Percentiles rank a stretch among this genome's conserved stretches.
These are phyloP conservation scores for Stentor coeruleus DNA, from an alignment of 73 alveolate species.

Conservation along the genomic window DNA sequence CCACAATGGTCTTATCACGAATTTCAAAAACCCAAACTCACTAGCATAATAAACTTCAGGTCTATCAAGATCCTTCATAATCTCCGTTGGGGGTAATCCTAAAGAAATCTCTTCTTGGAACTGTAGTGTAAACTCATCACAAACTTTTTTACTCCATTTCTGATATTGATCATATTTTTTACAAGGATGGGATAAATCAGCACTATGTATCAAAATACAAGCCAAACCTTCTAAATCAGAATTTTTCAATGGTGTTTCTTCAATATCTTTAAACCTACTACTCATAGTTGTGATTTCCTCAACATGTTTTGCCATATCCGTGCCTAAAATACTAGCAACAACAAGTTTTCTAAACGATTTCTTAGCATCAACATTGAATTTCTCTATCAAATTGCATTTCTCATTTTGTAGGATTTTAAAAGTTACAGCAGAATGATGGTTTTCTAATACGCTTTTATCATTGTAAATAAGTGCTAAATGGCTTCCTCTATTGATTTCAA, in stretches of 20 bases:
- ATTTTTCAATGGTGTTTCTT: not conserved
- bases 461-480: constrained; percentile 35
- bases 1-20: not conserved
- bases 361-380: not conserved
- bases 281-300: constrained; percentile 21
- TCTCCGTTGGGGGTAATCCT: not conserved
- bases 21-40: not conserved
- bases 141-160: not conserved
- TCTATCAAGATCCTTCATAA: not conserved
- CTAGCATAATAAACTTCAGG: constrained; percentile 2
- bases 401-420: constrained; percentile 28
- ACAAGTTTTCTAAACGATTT: constrained; percentile 28
- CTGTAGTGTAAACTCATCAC: constrained; percentile 10
- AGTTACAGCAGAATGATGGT: constrained; percentile 35
- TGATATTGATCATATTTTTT: not conserved
- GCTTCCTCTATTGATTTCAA: constrained; percentile 29
- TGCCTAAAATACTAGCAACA: constrained; percentile 42
- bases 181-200: constrained; percentile 12
- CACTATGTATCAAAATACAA: not conserved
- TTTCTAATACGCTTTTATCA: constrained; percentile 30
- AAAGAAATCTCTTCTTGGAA: not conserved
- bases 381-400: not conserved
- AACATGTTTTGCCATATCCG: constrained; percentile 39
- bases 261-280: not conserved
- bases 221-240: not conserved